These are phyloP conservation scores for Psilocybe sp. DNA, from an alignment of 768 basidiomycete species.

Conservation along the genomic window DNA sequence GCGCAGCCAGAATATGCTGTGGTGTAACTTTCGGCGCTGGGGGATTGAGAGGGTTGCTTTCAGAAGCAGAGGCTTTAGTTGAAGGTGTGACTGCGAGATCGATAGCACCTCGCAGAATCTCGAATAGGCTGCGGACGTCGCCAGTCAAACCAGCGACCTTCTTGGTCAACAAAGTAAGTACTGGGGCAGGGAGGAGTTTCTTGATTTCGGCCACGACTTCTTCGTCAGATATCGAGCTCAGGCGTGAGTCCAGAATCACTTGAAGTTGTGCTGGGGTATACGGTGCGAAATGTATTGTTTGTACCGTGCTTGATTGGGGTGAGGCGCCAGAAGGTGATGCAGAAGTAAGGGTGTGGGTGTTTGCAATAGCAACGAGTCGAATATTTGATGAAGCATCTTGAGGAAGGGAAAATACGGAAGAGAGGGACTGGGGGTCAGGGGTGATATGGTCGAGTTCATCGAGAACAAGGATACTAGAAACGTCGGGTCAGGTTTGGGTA, in stretches of 20 bases:
- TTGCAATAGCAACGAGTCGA: constrained; percentile 83
- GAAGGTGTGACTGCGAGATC: constrained; percentile 52
- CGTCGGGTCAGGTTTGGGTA: constrained; percentile 12
- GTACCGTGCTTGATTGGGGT: constrained; percentile 38
- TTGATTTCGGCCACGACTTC: constrained; percentile 31
- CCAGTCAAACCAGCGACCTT: constrained; percentile 81
- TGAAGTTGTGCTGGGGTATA: constrained; percentile 74
- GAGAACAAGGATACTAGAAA: constrained; percentile 65
- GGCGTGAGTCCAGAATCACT: constrained; percentile 62
- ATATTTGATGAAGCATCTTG: constrained; percentile 48
- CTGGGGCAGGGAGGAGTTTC: constrained; percentile 60
- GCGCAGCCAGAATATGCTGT: constrained; percentile 65
- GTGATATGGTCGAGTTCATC: constrained; percentile 88
- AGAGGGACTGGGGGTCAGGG: constrained; percentile 53
- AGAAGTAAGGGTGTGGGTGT: constrained; percentile 80
- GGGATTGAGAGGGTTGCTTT: constrained; percentile 33
- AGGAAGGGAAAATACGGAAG: constrained; percentile 68
- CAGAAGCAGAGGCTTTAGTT: constrained; percentile 11
- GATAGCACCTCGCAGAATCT: constrained; percentile 78
- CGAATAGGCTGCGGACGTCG: constrained; percentile 78
- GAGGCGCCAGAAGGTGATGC: constrained; percentile 32
- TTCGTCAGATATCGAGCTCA: constrained; percentile 46
- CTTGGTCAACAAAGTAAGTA: constrained; percentile 71
- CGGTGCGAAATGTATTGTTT: constrained; percentile 77
- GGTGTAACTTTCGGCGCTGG: constrained; percentile 53